Evolutionary conservation across 2,329 filamentous ascomycete species (phyloP).

Genomic region (Neonectria ditissima): DNA sequence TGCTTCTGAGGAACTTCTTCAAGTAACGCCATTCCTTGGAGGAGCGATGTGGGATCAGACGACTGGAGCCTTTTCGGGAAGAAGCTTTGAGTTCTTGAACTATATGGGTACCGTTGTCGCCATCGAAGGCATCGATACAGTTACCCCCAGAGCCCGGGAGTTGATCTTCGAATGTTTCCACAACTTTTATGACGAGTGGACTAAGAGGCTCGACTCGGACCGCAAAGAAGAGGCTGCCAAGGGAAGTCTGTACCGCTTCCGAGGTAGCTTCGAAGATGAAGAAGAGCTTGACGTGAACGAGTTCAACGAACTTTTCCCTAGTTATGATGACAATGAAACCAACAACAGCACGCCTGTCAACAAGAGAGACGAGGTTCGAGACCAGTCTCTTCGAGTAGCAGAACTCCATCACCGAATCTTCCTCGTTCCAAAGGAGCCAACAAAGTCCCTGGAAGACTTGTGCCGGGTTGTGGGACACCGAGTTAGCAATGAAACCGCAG

Average conservation of each 20-base stretch:
- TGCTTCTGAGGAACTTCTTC: slow-evolving; percentile 53
- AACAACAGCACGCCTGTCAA: slow-evolving; percentile 49
- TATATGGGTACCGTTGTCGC: slow-evolving; percentile 52
- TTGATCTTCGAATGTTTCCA: slow-evolving; percentile 76
- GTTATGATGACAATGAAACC: slow-evolving; percentile 70
- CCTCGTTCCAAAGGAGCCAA: slow-evolving; percentile 54
- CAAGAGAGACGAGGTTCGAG: slow-evolving; percentile 58
- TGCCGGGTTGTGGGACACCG: slow-evolving; percentile 57
- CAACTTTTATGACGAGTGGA: slow-evolving; percentile 84
- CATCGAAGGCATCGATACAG: slow-evolving; percentile 59
- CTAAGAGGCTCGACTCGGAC: slow-evolving; percentile 78
- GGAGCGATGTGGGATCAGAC: slow-evolving; percentile 52
- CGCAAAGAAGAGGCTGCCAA: slow-evolving; percentile 79
- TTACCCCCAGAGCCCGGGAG: slow-evolving; percentile 59
- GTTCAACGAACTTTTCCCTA: slow-evolving; percentile 84
- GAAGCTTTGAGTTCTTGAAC: slow-evolving; percentile 59
- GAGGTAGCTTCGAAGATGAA: slow-evolving; percentile 80
- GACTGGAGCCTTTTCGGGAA: slow-evolving; percentile 34
- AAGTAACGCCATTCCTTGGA: slow-evolving; percentile 68
- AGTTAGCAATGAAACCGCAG: slow-evolving; percentile 46
- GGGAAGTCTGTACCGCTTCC: slow-evolving; percentile 84
- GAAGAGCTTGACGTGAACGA: slow-evolving; percentile 81
- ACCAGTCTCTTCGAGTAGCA: slow-evolving; percentile 71
- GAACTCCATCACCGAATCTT: slow-evolving; percentile 69
- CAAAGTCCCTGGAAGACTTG: slow-evolving; percentile 58